A percentile compares a stretch with the other conserved stretches of the same genome.
Conservation (phyloP, 2,329 filamentous ascomycete genomes). For the Penicillium sp. region DNA sequence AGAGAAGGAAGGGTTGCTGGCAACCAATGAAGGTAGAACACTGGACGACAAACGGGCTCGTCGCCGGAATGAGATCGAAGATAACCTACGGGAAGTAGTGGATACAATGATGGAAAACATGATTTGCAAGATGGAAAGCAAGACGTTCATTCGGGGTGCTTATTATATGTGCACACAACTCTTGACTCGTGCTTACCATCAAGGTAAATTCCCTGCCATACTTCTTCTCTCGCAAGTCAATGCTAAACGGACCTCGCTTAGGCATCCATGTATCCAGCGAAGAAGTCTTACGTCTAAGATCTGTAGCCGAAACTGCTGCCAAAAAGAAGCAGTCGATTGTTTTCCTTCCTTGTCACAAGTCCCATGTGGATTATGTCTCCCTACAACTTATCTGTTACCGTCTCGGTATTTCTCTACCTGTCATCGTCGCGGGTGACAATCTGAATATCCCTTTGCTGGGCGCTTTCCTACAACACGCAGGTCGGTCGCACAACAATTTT, state of each 20-base stretch:
- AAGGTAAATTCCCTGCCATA: constrained; percentile 53
- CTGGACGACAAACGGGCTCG: constrained; percentile 30
- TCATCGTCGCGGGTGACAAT: constrained; percentile 93
- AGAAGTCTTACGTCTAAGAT: constrained; percentile 78
- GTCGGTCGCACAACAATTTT: constrained; percentile 32
- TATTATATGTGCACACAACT: constrained; percentile 89
- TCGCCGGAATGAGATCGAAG: constrained; percentile 61
- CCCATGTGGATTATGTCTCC: constrained; percentile 94
- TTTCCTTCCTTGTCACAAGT: constrained; percentile 90
- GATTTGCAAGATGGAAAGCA: constrained; percentile 99
- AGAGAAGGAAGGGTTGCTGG: constrained; percentile 68
- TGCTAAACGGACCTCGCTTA: constrained; percentile 21
- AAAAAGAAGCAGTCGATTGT: constrained; percentile 92
- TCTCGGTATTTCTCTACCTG: constrained; percentile 80
- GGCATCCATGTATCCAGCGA: constrained; percentile 91
- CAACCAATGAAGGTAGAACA: constrained; percentile 32
- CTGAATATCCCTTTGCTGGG: constrained; percentile 91
- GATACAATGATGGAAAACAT: constrained; percentile 87
- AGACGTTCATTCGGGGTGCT: constrained; percentile 82
- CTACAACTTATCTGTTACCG: constrained; percentile 95
- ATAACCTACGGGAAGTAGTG: constrained; percentile 72
- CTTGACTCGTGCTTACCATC: constrained; percentile 88
- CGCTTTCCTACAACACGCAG: constrained; percentile 88
- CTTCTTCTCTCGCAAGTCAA: not conserved
- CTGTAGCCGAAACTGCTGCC: constrained; percentile 77